Percentiles rank a stretch among this genome's conserved stretches.
Conservation (phyloP, 257 asterid species). For the Cordia subcordata region DNA sequence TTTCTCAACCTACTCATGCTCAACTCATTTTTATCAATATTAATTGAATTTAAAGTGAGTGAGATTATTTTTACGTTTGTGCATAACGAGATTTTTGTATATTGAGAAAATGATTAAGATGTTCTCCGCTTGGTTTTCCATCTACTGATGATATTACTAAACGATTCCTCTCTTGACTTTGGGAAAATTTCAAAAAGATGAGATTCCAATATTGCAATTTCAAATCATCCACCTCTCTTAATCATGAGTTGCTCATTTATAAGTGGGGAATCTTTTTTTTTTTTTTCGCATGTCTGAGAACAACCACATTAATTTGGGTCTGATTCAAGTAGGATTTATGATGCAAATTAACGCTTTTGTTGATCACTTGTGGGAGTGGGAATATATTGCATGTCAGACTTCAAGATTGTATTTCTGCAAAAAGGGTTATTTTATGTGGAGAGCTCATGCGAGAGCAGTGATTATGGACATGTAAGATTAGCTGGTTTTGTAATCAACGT, state of each 20-base stretch:
- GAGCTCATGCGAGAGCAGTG: no score
- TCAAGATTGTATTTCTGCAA: background rate
- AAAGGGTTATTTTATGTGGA: no score
- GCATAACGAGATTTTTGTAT: no score
- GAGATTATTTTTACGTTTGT: no score
- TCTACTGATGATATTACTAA: no score
- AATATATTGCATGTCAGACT: conserved; percentile 20
- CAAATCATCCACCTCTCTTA: conserved; percentile 28
- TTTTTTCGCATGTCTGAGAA: background rate
- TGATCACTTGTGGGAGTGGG: conserved; percentile 16
- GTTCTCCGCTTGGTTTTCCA: no score
- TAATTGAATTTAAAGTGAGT: no score
- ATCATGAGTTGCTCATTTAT: conserved; percentile 18
- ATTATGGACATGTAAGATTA: conserved; percentile 14
- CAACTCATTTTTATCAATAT: background rate
- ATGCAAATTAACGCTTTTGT: conserved; percentile 12
- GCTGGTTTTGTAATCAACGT: no score
- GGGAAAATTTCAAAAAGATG: background rate
- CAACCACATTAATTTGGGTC: background rate
- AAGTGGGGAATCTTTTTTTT: conserved; percentile 24
- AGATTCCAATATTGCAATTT: conserved; percentile 30
- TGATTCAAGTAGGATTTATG: conserved; percentile 3
- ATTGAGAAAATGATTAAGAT: no score
- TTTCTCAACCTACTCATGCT: conserved; percentile 7
- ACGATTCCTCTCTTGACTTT: background rate